Evolutionary conservation across 2,329 filamentous ascomycete genomes (phyloP), one percentile per base, ranked within the genome.

Genomic region (Cephalotrichum gorgonifer): DNA sequence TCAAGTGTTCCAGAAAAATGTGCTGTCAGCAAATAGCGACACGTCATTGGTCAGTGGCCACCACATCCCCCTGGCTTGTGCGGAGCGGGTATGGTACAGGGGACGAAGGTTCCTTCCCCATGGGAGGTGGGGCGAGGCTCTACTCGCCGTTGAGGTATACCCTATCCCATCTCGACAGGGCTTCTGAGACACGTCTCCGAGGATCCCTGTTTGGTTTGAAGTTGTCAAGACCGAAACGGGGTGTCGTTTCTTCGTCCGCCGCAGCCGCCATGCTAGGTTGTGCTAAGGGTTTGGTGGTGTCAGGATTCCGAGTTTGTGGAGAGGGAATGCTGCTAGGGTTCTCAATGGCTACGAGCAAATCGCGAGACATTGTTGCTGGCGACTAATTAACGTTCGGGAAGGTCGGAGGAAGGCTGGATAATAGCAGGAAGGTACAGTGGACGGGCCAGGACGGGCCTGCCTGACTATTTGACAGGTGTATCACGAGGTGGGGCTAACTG

Each of bases 1-100:
- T 61, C 57, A 60, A 54, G 57, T 63, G 65, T 66, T 68, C 66
- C 64, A 66, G 62, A 63, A 57, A 55, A 55, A n/a, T n/a, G 60
- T 60, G 60, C 61, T 62, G 60, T 55, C 54, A 49, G 54, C 50
- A 44, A 45, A 50, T 47, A 55, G 53, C 52, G 57, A 55, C 17
- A 50, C 49, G 1, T 54, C 6, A 65, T 65, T 64, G 64, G 59
- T 44, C 49, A 44, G 50, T 52, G 51, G 48, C 44, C 11, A 28
- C 35, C 45, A 20, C 38, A 42, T 23, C 35, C 53, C 52, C 52
- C 50, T 52, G 52, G 46, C 39, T 25, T 22, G 35, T 39, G 35
- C 17, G 35, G 7, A 30, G 17, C n/a, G 35, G 35, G 35, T 20
- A 20, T n/a, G 17, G 35, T 39, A 39, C 35, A 39, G 11, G 17